Evolutionary conservation across 1,284 basidiomycete genomes (phyloP).

Genomic region (Vanrija sp.): DNA sequence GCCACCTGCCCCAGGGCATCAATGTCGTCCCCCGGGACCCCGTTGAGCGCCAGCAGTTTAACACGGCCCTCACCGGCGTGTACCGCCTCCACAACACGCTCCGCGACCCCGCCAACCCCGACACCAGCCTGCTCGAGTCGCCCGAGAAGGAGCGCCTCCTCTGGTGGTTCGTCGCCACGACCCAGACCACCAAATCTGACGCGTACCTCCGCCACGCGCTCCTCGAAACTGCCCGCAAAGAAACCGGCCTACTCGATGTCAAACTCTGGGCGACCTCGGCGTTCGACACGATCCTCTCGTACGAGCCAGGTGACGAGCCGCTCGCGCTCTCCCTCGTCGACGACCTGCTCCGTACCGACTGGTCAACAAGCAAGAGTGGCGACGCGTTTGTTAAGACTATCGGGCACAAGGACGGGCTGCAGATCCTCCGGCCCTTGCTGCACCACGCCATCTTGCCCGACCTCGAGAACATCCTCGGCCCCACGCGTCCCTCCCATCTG

Average conservation of each 20-base stretch:
- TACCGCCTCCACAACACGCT: conserved; percentile 14
- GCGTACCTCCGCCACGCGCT: conserved; percentile 58
- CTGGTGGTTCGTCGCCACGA: conserved; percentile 12
- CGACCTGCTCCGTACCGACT: conserved; percentile 33
- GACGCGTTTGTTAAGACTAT: conserved; percentile 15
- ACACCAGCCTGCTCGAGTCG: not conserved
- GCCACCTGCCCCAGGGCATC: conserved; percentile 2
- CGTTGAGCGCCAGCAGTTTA: conserved; percentile 2
- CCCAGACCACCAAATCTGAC: conserved; percentile 3
- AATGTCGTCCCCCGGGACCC: not conserved
- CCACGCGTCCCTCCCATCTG: conserved; percentile 33
- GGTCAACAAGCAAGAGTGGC: conserved; percentile 6
- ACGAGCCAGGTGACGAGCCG: conserved; percentile 45
- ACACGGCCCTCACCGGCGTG: conserved; percentile 3
- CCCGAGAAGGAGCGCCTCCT: conserved; percentile 8
- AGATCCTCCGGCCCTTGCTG: conserved; percentile 49
- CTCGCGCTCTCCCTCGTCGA: conserved; percentile 45
- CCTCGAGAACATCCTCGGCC: conserved; percentile 40
- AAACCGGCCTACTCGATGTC: conserved; percentile 9
- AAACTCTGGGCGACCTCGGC: conserved; percentile 15
- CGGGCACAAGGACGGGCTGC: conserved; percentile 35
- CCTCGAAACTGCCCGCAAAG: conserved; percentile 49
- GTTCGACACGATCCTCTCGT: conserved; percentile 22
- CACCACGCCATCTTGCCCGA: conserved; percentile 45
- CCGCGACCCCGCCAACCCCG: not conserved